phyloP scores from a whole-genome alignment of 768 basidiomycete genomes.

The Tricholoma sp. region DNA sequence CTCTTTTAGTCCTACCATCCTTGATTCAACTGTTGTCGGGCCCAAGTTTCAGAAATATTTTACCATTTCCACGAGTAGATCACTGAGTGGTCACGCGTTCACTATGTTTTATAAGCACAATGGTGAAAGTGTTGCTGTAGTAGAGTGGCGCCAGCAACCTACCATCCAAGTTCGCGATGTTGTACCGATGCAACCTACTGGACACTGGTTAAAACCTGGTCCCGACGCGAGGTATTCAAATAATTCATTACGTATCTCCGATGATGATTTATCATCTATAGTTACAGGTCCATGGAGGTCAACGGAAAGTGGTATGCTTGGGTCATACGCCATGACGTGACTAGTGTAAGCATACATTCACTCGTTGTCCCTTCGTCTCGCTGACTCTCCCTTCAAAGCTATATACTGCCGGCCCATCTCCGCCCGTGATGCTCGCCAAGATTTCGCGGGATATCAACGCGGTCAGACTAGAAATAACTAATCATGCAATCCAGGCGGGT shows the following conservation, averaged over 20 bases:
- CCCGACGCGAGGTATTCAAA: background rate
- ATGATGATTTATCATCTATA: slow-evolving; percentile 8
- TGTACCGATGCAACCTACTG: slow-evolving; percentile 26
- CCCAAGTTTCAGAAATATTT: slow-evolving; percentile 36
- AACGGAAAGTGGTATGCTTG: slow-evolving; percentile 36
- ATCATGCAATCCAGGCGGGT: slow-evolving; percentile 38
- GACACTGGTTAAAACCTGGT: slow-evolving; percentile 31
- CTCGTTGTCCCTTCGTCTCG: background rate
- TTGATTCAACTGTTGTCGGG: slow-evolving; percentile 40
- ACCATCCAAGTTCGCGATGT: slow-evolving; percentile 32
- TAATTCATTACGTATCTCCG: background rate
- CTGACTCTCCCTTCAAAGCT: slow-evolving; percentile 20
- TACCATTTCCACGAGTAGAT: slow-evolving; percentile 25
- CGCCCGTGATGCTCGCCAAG: slow-evolving; percentile 25
- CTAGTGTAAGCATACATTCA: slow-evolving; percentile 17
- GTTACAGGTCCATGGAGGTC: slow-evolving; percentile 34
- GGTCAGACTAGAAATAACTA: slow-evolving; percentile 41
- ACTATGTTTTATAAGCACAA: slow-evolving; percentile 34
- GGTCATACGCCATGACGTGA: slow-evolving; percentile 22
- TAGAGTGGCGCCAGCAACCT: slow-evolving; percentile 32
- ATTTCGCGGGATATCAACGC: slow-evolving; percentile 29
- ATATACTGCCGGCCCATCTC: slow-evolving; percentile 16
- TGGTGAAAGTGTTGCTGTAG: slow-evolving; percentile 30
- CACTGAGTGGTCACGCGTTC: slow-evolving; percentile 19
- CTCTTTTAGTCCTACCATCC: slow-evolving; percentile 34